Evolutionary conservation across 2,329 filamentous ascomycete genomes (phyloP).

Genomic region (Stagonosporopsis tanaceti): DNA sequence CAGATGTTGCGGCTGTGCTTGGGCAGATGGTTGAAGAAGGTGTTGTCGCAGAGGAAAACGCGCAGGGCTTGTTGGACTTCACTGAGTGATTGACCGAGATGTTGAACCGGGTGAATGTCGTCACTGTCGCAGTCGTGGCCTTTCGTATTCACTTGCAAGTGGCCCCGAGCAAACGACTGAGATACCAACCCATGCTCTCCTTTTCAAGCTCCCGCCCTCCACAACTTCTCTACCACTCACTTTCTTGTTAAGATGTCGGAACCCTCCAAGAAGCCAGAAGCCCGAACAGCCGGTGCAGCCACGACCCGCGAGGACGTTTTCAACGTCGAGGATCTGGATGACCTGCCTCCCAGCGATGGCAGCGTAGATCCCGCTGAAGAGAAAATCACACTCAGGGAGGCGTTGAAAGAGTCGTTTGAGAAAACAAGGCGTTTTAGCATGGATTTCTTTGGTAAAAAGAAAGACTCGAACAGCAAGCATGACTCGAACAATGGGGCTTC

Average conservation of each 20-base stretch:
- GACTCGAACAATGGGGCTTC: neutral
- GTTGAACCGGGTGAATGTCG: neutral
- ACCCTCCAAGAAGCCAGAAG: neutral
- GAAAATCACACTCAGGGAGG: conserved; percentile 1
- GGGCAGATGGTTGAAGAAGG: conserved; percentile 64
- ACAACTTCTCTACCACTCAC: neutral
- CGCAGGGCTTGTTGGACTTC: conserved; percentile 27
- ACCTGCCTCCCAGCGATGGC: neutral
- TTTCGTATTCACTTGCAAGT: neutral
- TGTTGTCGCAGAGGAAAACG: conserved; percentile 48
- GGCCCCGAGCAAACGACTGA: neutral
- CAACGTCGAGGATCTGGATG: neutral
- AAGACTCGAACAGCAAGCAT: neutral
- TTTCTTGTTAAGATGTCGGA: conserved; percentile 2
- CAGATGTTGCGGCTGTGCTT: conserved; percentile 55
- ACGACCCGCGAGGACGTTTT: conserved; percentile 3
- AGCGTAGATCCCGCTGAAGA: neutral
- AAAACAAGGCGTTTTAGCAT: neutral
- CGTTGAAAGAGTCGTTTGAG: neutral
- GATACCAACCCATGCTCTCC: neutral
- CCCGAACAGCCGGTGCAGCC: conserved; percentile 7
- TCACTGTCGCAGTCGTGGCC: neutral
- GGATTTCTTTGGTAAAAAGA: neutral
- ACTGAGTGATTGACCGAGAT: conserved; percentile 3
- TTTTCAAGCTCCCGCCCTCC: neutral